These are phyloP conservation scores for Nadsonia commutata DNA, from an alignment of 1,139 yeast genomes.

Conservation along the genomic window DNA sequence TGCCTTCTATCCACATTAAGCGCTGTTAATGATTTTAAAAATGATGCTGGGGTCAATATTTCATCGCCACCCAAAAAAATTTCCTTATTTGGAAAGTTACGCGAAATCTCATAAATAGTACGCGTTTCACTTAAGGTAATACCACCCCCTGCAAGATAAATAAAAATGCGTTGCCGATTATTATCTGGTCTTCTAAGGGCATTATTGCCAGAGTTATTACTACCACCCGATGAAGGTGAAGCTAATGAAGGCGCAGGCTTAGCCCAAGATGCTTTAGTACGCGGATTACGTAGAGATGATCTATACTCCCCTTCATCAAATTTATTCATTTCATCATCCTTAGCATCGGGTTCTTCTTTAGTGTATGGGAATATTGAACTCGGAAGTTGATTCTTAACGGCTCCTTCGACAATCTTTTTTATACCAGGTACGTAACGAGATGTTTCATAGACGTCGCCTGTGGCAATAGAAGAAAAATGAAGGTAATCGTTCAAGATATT, in stretches of 20 bases:
- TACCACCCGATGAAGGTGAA: not conserved
- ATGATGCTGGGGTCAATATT: slow-evolving; percentile 46
- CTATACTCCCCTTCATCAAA: slow-evolving; percentile 21
- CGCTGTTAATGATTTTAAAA: slow-evolving; percentile 24
- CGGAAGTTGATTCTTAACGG: slow-evolving; percentile 36
- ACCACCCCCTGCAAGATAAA: slow-evolving; percentile 82
- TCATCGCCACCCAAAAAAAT: slow-evolving; percentile 76
- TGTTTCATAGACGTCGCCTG: slow-evolving; percentile 55
- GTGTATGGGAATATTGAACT: slow-evolving; percentile 55
- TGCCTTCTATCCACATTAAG: slow-evolving; percentile 17
- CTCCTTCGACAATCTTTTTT: slow-evolving; percentile 39
- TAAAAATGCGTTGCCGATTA: slow-evolving; percentile 50
- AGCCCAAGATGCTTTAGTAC: slow-evolving; percentile 79
- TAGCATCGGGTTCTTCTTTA: slow-evolving; percentile 47
- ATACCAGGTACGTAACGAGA: slow-evolving; percentile 67
- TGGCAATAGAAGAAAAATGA: slow-evolving; percentile 45
- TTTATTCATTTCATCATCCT: slow-evolving; percentile 38
- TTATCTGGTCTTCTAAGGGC: slow-evolving; percentile 2
- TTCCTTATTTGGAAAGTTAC: slow-evolving; percentile 44
- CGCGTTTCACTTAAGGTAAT: slow-evolving; percentile 71
- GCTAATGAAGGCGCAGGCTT: slow-evolving; percentile 26
- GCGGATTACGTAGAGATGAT: slow-evolving; percentile 50
- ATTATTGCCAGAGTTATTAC: not conserved
- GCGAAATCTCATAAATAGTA: slow-evolving; percentile 57
- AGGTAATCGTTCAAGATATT: not conserved